Conservation (phyloP, 306 rosid genomes). For the Vachellia pachyceras region DNA sequence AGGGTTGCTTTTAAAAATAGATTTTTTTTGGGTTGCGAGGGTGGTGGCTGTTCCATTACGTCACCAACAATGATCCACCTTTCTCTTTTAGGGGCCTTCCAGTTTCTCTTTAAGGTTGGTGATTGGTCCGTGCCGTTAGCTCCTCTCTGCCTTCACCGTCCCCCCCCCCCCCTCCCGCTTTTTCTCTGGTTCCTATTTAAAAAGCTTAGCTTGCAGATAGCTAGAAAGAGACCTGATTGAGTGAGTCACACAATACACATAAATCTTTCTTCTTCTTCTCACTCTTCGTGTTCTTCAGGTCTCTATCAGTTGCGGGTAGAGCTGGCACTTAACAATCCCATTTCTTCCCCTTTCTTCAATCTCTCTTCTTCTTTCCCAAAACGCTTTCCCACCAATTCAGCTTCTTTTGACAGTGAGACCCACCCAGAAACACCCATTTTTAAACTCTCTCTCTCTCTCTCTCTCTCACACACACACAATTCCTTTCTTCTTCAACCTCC, state of each 20-base stretch:
- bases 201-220: conserved; percentile 37
- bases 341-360: conserved; percentile 9
- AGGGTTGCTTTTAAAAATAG: background rate
- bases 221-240: conserved; percentile 35
- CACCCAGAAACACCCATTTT: background rate
- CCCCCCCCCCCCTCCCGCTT: background rate
- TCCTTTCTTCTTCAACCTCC: background rate
- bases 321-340: conserved; percentile 42
- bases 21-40: conserved; percentile 22
- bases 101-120: conserved; percentile 49
- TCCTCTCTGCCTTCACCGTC: conserved; percentile 36
- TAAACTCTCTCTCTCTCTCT: background rate
- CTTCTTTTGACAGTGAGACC: conserved; percentile 43
- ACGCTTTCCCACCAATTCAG: conserved; percentile 76
- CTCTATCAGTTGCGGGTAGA: conserved; percentile 74
- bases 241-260: background rate
- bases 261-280: background rate
- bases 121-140: conserved; percentile 48
- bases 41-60: conserved; percentile 64
- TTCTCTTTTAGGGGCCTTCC: conserved; percentile 43
- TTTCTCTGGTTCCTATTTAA: conserved; percentile 13
- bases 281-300: conserved; percentile 25
- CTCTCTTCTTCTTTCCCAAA: conserved; percentile 42
- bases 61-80: conserved; percentile 41
- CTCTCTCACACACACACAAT: too few species aligned